These are phyloP conservation scores for Capsella bursapastoris DNA, from an alignment of 345 rosid species.

Conservation along the genomic window DNA sequence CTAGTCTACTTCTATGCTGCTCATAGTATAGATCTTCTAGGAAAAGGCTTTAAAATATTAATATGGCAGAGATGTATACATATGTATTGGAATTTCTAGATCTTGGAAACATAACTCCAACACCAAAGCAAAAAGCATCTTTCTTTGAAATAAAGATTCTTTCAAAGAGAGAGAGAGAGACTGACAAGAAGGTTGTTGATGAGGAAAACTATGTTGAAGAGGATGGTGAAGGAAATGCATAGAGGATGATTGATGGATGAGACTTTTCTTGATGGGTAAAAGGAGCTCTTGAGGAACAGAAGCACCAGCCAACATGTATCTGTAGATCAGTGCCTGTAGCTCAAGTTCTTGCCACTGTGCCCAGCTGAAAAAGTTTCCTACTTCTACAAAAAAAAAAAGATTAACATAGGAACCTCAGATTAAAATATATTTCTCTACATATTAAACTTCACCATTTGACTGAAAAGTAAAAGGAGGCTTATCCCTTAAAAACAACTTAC, in stretches of 20 bases:
- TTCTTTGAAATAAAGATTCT: background rate
- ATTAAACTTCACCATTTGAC: constrained; percentile 17
- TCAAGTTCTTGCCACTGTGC: constrained; percentile 91
- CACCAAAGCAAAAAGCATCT: background rate
- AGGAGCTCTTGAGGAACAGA: constrained; percentile 78
- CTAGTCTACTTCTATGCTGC: constrained; percentile 7
- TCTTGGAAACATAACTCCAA: constrained; percentile 38
- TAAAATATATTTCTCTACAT: background rate
- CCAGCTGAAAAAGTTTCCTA: constrained; percentile 78
- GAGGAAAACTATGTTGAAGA: constrained; percentile 41
- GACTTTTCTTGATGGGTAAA: constrained; percentile 60
- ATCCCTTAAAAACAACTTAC: constrained; percentile 47
- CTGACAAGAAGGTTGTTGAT: constrained; percentile 37
- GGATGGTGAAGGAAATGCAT: constrained; percentile 48
- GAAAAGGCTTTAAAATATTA: background rate
- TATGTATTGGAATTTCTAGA: constrained; percentile 24
- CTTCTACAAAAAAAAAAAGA: constrained; percentile 49
- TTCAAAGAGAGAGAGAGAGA: background rate
- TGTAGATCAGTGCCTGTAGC: constrained; percentile 87
- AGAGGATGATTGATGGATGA: constrained; percentile 47
- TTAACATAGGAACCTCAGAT: background rate
- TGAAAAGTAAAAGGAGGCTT: background rate
- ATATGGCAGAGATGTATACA: background rate
- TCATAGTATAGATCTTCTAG: constrained; percentile 10
- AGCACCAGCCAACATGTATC: constrained; percentile 73